Conservation (phyloP, 1,284 basidiomycete genomes). For the Mycena citricolor region DNA sequence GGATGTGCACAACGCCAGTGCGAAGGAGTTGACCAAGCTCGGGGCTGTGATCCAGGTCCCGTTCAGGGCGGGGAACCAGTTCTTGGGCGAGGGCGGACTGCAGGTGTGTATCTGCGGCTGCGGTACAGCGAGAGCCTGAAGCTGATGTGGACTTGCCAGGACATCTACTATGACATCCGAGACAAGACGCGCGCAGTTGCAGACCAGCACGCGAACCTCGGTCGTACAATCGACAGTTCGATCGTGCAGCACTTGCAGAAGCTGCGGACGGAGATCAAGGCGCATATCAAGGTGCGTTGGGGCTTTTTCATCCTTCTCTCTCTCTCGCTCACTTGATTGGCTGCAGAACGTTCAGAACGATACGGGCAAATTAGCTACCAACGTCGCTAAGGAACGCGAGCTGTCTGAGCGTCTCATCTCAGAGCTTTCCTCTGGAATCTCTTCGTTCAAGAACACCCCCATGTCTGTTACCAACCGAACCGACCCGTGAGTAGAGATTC, state of each 20-base stretch:
- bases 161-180: slow-evolving; percentile 90
- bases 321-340: neutral
- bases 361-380: slow-evolving; percentile 92
- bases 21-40: slow-evolving; percentile 92
- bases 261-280: slow-evolving; percentile 92
- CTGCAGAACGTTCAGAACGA: slow-evolving; percentile 97
- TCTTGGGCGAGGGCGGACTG: slow-evolving; percentile 89
- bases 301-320: slow-evolving; percentile 22
- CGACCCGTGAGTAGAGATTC: slow-evolving; percentile 70
- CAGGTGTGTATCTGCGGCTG: slow-evolving; percentile 47
- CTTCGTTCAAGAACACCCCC: slow-evolving; percentile 93
- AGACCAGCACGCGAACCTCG: slow-evolving; percentile 95
- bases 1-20: slow-evolving; percentile 94
- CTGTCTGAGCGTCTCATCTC: slow-evolving; percentile 85
- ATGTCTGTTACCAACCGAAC: slow-evolving; percentile 81
- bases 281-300: slow-evolving; percentile 81
- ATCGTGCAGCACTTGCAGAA: slow-evolving; percentile 99
- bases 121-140: neutral
- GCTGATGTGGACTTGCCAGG: slow-evolving; percentile 45
- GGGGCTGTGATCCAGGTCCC: slow-evolving; percentile 98
- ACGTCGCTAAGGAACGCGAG: slow-evolving; percentile 93
- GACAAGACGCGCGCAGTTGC: slow-evolving; percentile 95
- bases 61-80: slow-evolving; percentile 93
- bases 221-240: slow-evolving; percentile 93
- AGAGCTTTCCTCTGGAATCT: slow-evolving; percentile 86